These are phyloP conservation scores for Coffea humblotiana DNA, from an alignment of 305 asterid genomes.

Conservation along the genomic window DNA sequence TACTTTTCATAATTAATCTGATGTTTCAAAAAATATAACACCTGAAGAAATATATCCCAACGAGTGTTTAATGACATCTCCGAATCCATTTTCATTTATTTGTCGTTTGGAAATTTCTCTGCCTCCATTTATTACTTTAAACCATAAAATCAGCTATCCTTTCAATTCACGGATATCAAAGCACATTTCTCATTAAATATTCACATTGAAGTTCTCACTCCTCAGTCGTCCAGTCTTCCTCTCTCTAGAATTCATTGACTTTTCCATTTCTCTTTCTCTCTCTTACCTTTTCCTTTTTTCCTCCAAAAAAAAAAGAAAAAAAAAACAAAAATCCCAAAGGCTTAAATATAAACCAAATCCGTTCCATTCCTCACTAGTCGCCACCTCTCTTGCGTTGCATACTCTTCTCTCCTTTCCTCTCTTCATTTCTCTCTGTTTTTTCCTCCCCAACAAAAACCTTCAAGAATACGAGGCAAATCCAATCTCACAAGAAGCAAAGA, in stretches of 20 bases:
- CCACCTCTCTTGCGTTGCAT: constrained; percentile 39
- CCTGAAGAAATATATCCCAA: too few species aligned
- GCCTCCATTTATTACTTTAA: not conserved
- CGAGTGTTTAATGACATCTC: constrained; percentile 15
- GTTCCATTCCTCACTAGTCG: constrained; percentile 17
- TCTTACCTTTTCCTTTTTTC: constrained; percentile 17
- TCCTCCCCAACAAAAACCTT: not conserved
- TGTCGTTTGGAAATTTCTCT: not conserved
- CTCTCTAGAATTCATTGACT: constrained; percentile 59
- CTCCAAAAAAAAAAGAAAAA: not conserved
- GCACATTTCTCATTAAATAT: constrained; percentile 13
- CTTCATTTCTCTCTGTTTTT: not conserved
- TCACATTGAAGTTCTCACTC: constrained; percentile 15
- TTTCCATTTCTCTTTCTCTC: constrained; percentile 11
- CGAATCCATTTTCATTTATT: constrained; percentile 3
- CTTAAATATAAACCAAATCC: constrained; percentile 40
- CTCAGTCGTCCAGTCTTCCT: constrained; percentile 11
- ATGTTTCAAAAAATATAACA: too few species aligned
- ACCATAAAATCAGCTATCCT: not conserved
- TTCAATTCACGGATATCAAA: constrained; percentile 25
- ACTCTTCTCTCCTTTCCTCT: constrained; percentile 18
- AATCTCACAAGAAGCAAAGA: not conserved
- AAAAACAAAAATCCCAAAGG: constrained; percentile 22
- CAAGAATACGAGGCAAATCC: not conserved
- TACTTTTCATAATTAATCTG: too few species aligned